A percentile compares a stretch with the other conserved stretches of the same genome.
Conservation (phyloP, 345 rosid genomes). For the Anastatica hierochuntica region DNA sequence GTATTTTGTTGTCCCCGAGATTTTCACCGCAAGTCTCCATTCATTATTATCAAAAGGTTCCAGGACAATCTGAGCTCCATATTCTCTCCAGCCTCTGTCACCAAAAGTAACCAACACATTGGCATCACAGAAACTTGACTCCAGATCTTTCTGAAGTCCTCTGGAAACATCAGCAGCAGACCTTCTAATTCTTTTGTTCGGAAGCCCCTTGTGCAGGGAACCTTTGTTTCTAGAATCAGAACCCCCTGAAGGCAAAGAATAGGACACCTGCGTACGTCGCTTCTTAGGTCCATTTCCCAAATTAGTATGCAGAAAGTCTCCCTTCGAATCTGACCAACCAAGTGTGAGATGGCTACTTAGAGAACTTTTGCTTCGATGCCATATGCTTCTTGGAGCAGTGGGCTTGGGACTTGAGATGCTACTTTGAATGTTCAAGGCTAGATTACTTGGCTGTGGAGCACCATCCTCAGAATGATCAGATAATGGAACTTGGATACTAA, state of each 20-base stretch:
- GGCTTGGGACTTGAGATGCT: conserved; percentile 65
- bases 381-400: conserved; percentile 78
- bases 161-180: conserved; percentile 43
- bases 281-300: conserved; percentile 82
- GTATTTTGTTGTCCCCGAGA: conserved; percentile 52
- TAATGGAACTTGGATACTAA: conserved; percentile 52
- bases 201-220: conserved; percentile 44
- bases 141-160: conserved; percentile 49
- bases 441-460: conserved; percentile 37
- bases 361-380: conserved; percentile 61
- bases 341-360: conserved; percentile 40
- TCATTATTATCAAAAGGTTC: conserved; percentile 78
- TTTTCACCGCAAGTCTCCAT: conserved; percentile 85
- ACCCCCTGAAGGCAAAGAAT: conserved; percentile 63
- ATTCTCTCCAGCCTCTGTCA: conserved; percentile 90
- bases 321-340: conserved; percentile 70
- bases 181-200: conserved; percentile 75
- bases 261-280: conserved; percentile 83
- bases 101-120: conserved; percentile 62
- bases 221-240: conserved; percentile 51
- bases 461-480: conserved; percentile 30
- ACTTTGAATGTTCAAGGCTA: conserved; percentile 51
- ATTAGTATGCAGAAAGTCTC: conserved; percentile 42
- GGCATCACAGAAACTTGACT: conserved; percentile 57
- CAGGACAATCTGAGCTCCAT: conserved; percentile 59